Conservation (phyloP, 2,329 filamentous ascomycete genomes). For the Ustulina deusta region DNA sequence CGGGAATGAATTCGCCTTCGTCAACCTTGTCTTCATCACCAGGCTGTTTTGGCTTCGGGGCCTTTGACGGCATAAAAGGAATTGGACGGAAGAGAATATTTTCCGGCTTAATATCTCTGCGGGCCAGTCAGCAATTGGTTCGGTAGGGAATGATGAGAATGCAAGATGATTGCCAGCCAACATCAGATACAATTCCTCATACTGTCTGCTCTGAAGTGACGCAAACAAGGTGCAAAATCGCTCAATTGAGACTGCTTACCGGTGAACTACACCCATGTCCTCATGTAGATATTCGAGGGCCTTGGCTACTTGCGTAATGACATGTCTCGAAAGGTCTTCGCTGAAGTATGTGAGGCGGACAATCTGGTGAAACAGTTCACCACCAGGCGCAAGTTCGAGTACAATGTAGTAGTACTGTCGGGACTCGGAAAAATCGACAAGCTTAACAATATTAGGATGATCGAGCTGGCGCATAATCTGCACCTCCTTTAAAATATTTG, state of each 20-base stretch:
- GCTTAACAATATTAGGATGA: constrained; percentile 94
- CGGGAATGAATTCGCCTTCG: constrained; percentile 90
- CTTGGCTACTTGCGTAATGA: constrained; percentile 94
- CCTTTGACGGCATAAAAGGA: constrained; percentile 81
- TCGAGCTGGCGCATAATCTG: constrained; percentile 98
- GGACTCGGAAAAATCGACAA: constrained; percentile 94
- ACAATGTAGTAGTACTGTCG: constrained; percentile 98
- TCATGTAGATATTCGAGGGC: constrained; percentile 95
- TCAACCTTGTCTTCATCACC: constrained; percentile 98
- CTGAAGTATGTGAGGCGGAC: constrained; percentile 98
- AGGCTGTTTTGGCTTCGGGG: constrained; percentile 82
- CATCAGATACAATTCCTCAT: neutral
- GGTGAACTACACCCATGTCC: constrained; percentile 93
- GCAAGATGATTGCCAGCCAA: neutral
- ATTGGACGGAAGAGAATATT: constrained; percentile 94
- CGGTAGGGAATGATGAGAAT: neutral
- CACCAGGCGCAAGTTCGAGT: constrained; percentile 92
- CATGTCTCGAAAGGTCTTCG: constrained; percentile 92
- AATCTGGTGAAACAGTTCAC: constrained; percentile 98
- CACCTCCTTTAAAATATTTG: constrained; percentile 98
- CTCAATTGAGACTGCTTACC: constrained; percentile 67
- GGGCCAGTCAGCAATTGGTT: neutral
- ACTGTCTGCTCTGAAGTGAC: neutral
- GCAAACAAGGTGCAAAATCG: neutral
- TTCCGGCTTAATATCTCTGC: constrained; percentile 96